A percentile compares a stretch with the other conserved stretches of the same genome.
These are phyloP conservation scores for Aspergillus quadricinctus DNA, from an alignment of 2,329 filamentous ascomycete species.

Conservation along the genomic window DNA sequence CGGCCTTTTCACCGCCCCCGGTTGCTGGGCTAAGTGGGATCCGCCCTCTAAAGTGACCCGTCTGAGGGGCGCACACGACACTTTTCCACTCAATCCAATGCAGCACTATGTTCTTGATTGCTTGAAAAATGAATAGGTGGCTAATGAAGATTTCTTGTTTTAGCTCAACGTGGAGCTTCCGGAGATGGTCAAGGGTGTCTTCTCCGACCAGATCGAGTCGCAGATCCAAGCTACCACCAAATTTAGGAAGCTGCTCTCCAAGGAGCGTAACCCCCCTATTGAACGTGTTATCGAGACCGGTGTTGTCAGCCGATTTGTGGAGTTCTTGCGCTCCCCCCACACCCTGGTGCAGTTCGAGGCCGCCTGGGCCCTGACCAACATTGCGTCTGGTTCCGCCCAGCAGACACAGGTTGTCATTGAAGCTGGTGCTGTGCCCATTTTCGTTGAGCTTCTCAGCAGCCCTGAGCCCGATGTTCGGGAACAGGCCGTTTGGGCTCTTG, in stretches of 20 bases:
- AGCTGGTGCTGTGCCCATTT: conserved; percentile 95
- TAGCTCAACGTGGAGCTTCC: conserved; percentile 97
- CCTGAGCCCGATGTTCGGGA: conserved; percentile 97
- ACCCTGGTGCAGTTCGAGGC: conserved; percentile 98
- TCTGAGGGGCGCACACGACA: conserved; percentile 2
- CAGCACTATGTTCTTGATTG: background rate
- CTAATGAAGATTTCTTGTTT: conserved; percentile 19
- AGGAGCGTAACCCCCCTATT: conserved; percentile 98
- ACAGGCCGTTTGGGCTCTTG: conserved; percentile 96
- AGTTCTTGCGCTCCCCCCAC: conserved; percentile 95
- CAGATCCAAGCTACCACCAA: conserved; percentile 98
- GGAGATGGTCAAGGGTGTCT: conserved; percentile 95
- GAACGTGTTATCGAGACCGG: conserved; percentile 99
- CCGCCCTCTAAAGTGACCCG: background rate
- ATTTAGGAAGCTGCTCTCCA: conserved; percentile 95
- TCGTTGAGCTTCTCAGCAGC: conserved; percentile 91
- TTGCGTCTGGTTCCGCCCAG: conserved; percentile 91
- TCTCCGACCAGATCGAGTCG: conserved; percentile 96
- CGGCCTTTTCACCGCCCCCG: conserved; percentile 33
- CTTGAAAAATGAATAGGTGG: conserved; percentile 3
- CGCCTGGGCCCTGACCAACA: conserved; percentile 98
- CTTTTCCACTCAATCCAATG: background rate
- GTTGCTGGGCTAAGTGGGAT: conserved; percentile 12
- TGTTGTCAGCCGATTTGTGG: conserved; percentile 94
- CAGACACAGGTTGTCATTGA: conserved; percentile 99